phyloP scores from a whole-genome alignment of 257 asterid genomes.

The Jasminum sambac region DNA sequence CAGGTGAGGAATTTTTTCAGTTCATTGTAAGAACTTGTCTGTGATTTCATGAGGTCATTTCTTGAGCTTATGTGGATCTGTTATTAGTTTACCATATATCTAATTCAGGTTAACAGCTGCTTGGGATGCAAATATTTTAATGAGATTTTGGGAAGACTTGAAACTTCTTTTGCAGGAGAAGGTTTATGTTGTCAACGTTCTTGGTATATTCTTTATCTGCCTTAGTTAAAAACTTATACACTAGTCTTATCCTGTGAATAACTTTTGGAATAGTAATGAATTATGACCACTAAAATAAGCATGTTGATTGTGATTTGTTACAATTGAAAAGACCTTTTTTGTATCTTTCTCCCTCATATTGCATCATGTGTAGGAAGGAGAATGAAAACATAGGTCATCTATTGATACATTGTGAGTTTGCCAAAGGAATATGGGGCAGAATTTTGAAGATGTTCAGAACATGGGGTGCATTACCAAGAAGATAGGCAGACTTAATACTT shows the following conservation, averaged over 20 bases:
- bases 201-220: constrained; percentile 52
- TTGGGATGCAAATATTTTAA: constrained; percentile 24
- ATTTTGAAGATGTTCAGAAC: too few relatives aligned
- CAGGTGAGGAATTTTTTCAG: constrained; percentile 39
- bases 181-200: constrained; percentile 85
- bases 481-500: too few relatives aligned
- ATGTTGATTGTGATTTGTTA: too few relatives aligned
- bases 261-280: constrained; percentile 2
- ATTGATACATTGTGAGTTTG: too few relatives aligned
- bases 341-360: too few relatives aligned
- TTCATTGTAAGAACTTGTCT: constrained; percentile 7
- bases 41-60: constrained; percentile 1
- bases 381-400: too few relatives aligned
- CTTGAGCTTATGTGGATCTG: constrained; percentile 13
- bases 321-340: too few relatives aligned
- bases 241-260: not conserved
- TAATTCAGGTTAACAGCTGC: constrained; percentile 50
- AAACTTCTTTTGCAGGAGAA: constrained; percentile 63
- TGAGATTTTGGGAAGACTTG: constrained; percentile 55
- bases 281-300: not conserved
- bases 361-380: too few relatives aligned
- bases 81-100: constrained; percentile 15
- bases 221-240: constrained; percentile 12
- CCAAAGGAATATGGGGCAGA: too few relatives aligned
- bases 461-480: too few relatives aligned